Percentiles rank a stretch among this genome's conserved stretches.
phyloP scores from a whole-genome alignment of 2,329 filamentous ascomycete species.

The Purpureocillium lavendulum region DNA sequence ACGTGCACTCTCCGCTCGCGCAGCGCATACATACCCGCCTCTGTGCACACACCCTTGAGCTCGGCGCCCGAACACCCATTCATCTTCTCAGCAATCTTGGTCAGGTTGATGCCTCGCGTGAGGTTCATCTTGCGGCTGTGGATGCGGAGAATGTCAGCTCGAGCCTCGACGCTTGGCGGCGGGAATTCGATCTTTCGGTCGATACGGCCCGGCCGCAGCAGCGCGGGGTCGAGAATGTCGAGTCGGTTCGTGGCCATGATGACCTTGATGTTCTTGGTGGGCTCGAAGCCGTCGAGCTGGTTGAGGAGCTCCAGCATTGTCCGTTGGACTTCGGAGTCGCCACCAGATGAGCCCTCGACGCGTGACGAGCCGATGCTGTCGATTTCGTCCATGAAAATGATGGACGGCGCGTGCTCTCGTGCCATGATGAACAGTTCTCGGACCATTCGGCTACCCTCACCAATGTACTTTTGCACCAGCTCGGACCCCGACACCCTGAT shows the following conservation, averaged over 20 bases:
- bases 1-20: conserved; percentile 94
- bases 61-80: conserved; percentile 97
- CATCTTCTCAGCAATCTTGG: conserved; percentile 99
- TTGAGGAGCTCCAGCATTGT: conserved; percentile 98
- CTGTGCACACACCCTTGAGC: conserved; percentile 96
- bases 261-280: conserved; percentile 99
- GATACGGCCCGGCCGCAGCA: conserved; percentile 92
- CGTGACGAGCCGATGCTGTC: conserved; percentile 96
- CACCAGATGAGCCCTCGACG: conserved; percentile 89
- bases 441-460: conserved; percentile 96
- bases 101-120: conserved; percentile 93
- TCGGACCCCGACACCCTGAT: conserved; percentile 95
- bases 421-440: conserved; percentile 99
- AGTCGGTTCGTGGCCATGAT: conserved; percentile 99
- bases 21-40: conserved; percentile 96
- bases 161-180: conserved; percentile 88
- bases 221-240: conserved; percentile 91
- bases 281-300: conserved; percentile 97
- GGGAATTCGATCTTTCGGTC: conserved; percentile 99
- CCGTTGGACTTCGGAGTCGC: conserved; percentile 95
- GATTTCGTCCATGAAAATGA: conserved; percentile 99
- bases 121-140: conserved; percentile 98
- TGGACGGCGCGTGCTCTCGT: conserved; percentile 91
- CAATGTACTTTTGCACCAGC: conserved; percentile 98
- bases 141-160: conserved; percentile 95